Evolutionary conservation across 176 grass and related monocot species (phyloP).

Genomic region (Oryza nivara): DNA sequence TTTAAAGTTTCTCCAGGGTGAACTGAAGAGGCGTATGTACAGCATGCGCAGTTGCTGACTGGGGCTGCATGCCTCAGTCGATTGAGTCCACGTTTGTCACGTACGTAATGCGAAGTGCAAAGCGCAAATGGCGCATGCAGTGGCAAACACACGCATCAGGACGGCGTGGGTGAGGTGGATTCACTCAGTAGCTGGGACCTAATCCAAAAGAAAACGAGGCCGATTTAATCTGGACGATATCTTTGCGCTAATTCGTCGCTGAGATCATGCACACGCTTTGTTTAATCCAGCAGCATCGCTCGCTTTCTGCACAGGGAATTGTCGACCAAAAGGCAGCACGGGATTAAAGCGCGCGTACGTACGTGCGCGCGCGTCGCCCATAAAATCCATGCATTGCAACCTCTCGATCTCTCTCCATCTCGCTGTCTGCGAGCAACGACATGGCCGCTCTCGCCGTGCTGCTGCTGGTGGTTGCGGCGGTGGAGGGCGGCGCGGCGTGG

Average conservation of each 20-base stretch:
- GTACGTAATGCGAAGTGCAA: not conserved
- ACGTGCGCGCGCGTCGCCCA: not conserved
- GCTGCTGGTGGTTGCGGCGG: not conserved
- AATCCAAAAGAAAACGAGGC: not conserved
- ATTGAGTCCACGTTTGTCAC: conserved; percentile 11
- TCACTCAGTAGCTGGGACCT: conserved; percentile 5
- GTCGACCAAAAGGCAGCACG: conserved; percentile 19
- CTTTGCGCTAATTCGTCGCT: not conserved
- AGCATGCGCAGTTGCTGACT: too few species aligned
- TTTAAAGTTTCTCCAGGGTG: too few species aligned
- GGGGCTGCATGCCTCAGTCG: not conserved
- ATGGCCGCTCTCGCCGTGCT: not conserved
- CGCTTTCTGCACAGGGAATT: conserved; percentile 17
- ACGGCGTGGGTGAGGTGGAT: not conserved
- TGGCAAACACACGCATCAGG: not conserved
- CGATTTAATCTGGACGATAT: not conserved
- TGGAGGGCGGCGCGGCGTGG: conserved; percentile 3
- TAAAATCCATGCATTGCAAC: conserved; percentile 29
- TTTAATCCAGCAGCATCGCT: not conserved
- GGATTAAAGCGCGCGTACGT: not conserved
- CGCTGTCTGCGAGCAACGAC: not conserved
- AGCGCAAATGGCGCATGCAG: not conserved
- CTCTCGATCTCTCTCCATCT: not conserved
- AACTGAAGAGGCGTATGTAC: too few species aligned
- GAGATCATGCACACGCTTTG: not conserved